These are phyloP conservation scores for Phaseolus coccineus DNA, from an alignment of 331 rosid species.

Conservation along the genomic window DNA sequence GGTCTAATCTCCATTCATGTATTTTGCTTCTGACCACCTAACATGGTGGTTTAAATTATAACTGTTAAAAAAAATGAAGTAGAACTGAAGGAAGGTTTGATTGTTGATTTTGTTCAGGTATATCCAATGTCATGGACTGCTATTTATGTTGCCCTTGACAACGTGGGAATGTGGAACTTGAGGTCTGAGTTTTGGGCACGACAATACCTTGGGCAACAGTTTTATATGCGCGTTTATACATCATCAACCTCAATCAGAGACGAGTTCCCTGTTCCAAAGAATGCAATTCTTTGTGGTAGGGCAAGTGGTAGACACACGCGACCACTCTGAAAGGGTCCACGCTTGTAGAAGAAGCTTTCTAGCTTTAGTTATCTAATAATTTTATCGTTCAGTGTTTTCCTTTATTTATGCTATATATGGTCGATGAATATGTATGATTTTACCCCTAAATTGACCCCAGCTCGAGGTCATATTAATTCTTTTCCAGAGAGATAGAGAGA, in stretches of 20 bases:
- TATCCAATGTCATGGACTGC: slow-evolving; percentile 97
- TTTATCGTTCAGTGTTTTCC: slow-evolving; percentile 52
- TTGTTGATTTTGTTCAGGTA: slow-evolving; percentile 61
- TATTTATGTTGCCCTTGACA: slow-evolving; percentile 84
- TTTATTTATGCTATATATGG: slow-evolving; percentile 41
- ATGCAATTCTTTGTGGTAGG: slow-evolving; percentile 90
- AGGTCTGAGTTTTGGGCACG: slow-evolving; percentile 97
- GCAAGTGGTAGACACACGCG: slow-evolving; percentile 89
- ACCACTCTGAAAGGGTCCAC: slow-evolving; percentile 65
- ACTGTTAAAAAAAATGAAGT: too few species aligned
- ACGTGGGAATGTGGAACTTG: slow-evolving; percentile 98
- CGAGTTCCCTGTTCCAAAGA: slow-evolving; percentile 94
- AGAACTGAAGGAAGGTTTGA: slow-evolving; percentile 17
- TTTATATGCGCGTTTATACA: slow-evolving; percentile 89
- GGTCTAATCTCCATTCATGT: neutral
- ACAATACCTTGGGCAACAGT: slow-evolving; percentile 96
- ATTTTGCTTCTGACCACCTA: neutral
- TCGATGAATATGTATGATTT: slow-evolving; percentile 34
- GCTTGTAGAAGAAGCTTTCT: slow-evolving; percentile 39
- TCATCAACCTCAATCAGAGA: slow-evolving; percentile 79
- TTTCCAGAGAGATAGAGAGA: slow-evolving; percentile 31
- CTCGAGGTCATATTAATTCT: slow-evolving; percentile 93
- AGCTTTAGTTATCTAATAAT: slow-evolving; percentile 48
- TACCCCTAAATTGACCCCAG: slow-evolving; percentile 60
- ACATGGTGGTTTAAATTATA: neutral